Conservation (phyloP, 176 grass and related monocot species). For the Puccinellia tenuiflora region DNA sequence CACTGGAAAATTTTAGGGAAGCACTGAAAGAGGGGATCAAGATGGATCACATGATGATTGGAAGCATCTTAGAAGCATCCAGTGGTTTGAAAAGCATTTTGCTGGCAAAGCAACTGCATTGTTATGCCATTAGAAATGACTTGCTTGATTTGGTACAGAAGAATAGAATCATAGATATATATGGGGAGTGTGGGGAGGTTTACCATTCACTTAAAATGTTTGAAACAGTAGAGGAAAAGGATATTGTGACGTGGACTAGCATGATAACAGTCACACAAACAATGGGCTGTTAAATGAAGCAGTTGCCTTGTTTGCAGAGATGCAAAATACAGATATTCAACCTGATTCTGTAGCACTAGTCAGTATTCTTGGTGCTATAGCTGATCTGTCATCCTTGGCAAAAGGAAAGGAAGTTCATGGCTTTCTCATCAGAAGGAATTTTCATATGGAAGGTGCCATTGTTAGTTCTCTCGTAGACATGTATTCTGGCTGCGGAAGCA, state of each 20-base stretch:
- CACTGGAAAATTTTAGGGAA: slow-evolving; percentile 47
- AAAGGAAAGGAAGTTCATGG: slow-evolving; percentile 94
- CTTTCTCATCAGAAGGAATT: slow-evolving; percentile 57
- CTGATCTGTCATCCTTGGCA: slow-evolving; percentile 48
- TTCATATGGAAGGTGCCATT: slow-evolving; percentile 37
- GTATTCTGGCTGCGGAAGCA: slow-evolving; percentile 77
- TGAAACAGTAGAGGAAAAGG: slow-evolving; percentile 49
- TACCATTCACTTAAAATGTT: slow-evolving; percentile 43
- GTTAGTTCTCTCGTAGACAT: slow-evolving; percentile 73
- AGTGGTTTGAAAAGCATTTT: slow-evolving; percentile 41
- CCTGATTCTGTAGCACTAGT: slow-evolving; percentile 71
- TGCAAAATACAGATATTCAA: slow-evolving; percentile 46
- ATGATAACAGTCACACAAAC: slow-evolving; percentile 57
- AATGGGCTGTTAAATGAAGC: slow-evolving; percentile 53
- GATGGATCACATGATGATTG: slow-evolving; percentile 80
- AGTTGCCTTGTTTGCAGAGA: slow-evolving; percentile 56
- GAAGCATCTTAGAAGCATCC: slow-evolving; percentile 66
- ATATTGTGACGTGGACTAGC: slow-evolving; percentile 84
- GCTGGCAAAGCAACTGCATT: slow-evolving; percentile 62
- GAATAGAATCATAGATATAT: slow-evolving; percentile 63
- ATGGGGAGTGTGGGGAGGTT: slow-evolving; percentile 55
- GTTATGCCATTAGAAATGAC: slow-evolving; percentile 57
- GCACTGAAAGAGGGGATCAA: slow-evolving; percentile 39
- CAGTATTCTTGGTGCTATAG: slow-evolving; percentile 47
- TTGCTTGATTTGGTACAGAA: slow-evolving; percentile 70